A percentile compares a stretch with the other conserved stretches of the same genome.
Evolutionary conservation across 1,284 basidiomycete species (phyloP).

Genomic region (Lentinula novae-zelandiae): DNA sequence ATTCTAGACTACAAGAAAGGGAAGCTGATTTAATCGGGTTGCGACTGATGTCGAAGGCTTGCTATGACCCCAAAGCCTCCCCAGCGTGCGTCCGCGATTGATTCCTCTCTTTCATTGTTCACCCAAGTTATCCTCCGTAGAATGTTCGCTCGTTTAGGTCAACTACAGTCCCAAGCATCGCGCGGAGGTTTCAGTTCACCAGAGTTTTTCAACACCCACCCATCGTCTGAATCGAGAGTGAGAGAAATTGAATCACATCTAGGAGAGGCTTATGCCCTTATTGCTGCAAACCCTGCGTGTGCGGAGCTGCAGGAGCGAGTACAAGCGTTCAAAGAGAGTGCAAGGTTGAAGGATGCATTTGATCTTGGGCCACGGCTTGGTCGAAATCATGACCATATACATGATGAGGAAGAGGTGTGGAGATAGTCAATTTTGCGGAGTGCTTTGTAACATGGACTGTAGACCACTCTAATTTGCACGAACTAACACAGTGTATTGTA

Average conservation of each 20-base stretch:
- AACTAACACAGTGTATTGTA: no score
- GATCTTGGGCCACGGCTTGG: neutral
- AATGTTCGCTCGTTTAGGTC: slow-evolving; percentile 63
- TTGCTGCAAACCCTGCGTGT: slow-evolving; percentile 46
- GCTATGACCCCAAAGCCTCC: slow-evolving; percentile 76
- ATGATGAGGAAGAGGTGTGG: neutral
- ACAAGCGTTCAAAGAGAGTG: slow-evolving; percentile 27
- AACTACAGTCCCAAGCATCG: slow-evolving; percentile 35
- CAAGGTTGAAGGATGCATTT: slow-evolving; percentile 5
- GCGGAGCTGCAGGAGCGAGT: slow-evolving; percentile 29
- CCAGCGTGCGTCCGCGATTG: slow-evolving; percentile 48
- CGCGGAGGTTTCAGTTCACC: slow-evolving; percentile 26
- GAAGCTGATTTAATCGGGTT: slow-evolving; percentile 74
- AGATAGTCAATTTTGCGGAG: neutral
- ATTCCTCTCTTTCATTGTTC: neutral
- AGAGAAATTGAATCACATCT: slow-evolving; percentile 57
- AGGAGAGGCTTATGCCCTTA: slow-evolving; percentile 52
- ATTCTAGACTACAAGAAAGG: slow-evolving; percentile 55
- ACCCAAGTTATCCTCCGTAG: slow-evolving; percentile 31
- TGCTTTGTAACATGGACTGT: no score
- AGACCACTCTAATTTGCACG: no score
- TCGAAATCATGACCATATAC: neutral
- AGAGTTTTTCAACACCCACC: slow-evolving; percentile 75
- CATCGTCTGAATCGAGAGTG: slow-evolving; percentile 64
- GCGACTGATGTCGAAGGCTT: slow-evolving; percentile 70